phyloP scores from a whole-genome alignment of 2,329 filamentous ascomycete genomes.

The Aspergillus sp. region DNA sequence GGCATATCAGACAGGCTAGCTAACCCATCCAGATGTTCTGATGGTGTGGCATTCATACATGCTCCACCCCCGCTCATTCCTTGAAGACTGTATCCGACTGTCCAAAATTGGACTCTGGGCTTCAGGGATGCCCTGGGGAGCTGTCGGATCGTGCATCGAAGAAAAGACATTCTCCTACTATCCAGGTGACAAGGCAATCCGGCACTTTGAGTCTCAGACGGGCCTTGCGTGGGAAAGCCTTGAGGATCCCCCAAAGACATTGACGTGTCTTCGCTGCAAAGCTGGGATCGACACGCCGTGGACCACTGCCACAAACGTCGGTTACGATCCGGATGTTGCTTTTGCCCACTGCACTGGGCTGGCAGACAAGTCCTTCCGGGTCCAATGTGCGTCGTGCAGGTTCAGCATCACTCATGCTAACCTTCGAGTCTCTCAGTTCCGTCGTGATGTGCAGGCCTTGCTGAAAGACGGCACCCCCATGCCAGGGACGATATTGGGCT shows the following conservation, averaged over 20 bases:
- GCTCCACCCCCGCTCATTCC: background rate
- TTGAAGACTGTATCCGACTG: background rate
- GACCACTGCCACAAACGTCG: background rate
- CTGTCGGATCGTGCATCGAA: background rate
- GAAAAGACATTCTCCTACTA: background rate
- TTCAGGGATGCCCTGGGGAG: background rate
- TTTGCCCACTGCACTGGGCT: background rate
- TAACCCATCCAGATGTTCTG: background rate
- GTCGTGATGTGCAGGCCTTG: no score
- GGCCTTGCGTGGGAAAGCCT: background rate
- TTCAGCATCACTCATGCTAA: no score
- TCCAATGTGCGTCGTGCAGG: no score
- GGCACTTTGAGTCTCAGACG: background rate
- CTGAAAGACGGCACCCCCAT: no score
- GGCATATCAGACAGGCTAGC: no score
- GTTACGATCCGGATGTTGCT: background rate
- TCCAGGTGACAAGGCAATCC: background rate
- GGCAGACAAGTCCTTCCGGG: no score
- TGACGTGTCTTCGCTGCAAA: background rate
- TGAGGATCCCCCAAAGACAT: background rate
- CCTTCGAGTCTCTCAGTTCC: no score
- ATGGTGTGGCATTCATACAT: background rate
- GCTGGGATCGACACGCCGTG: background rate
- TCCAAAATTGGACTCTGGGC: background rate
- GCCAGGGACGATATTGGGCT: no score